These are phyloP conservation scores for Entelexis sorbosivorans DNA, from an alignment of 1,139 yeast genomes.

Conservation along the genomic window DNA sequence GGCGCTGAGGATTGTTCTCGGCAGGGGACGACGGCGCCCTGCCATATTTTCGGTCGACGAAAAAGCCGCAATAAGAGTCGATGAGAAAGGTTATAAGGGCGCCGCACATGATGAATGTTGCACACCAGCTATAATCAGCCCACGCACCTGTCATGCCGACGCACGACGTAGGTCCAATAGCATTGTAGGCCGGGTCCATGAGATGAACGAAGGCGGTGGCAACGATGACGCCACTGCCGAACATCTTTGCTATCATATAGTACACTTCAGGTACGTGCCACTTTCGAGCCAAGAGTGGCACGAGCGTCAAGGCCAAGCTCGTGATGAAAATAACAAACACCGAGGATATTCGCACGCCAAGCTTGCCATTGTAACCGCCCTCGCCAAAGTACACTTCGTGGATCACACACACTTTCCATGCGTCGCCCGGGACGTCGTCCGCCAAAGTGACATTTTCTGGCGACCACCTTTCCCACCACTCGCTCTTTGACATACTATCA, in stretches of 20 bases:
- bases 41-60: not conserved
- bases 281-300: constrained; percentile 31
- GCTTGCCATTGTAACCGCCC: constrained; percentile 37
- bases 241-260: constrained; percentile 64
- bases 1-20: too few relatives aligned
- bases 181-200: constrained; percentile 63
- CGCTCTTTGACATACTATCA: not conserved
- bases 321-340: constrained; percentile 55
- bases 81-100: constrained; percentile 43
- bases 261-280: constrained; percentile 44
- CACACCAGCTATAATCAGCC: constrained; percentile 52
- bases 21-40: too few relatives aligned
- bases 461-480: constrained; percentile 22
- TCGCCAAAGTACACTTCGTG: constrained; percentile 32
- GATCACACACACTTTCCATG: constrained; percentile 34
- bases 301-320: constrained; percentile 42
- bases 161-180: constrained; percentile 40
- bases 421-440: constrained; percentile 28
- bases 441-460: constrained; percentile 24
- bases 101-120: constrained; percentile 43
- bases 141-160: constrained; percentile 41
- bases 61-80: constrained; percentile 27
- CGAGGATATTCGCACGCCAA: constrained; percentile 63
- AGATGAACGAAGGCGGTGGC: constrained; percentile 85
- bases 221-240: constrained; percentile 86